These are phyloP conservation scores for Podosphaera xanthii DNA, from an alignment of 2,329 filamentous ascomycete species.

Conservation along the genomic window DNA sequence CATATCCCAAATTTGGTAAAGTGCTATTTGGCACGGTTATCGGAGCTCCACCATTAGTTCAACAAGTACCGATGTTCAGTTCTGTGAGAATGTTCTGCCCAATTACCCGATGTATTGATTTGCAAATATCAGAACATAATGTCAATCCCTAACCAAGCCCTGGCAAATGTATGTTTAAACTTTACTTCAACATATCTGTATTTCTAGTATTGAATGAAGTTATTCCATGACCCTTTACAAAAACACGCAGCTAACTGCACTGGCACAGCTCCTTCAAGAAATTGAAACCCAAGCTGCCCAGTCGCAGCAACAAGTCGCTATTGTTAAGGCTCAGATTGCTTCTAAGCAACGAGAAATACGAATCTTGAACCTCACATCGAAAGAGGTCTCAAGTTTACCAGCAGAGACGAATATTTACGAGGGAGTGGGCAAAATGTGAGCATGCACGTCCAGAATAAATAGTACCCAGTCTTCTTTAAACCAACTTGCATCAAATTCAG, in stretches of 20 bases:
- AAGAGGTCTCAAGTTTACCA: constrained; percentile 58
- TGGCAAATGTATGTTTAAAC: not conserved
- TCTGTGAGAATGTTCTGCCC: no score
- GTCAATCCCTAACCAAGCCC: constrained; percentile 1
- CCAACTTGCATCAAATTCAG: not conserved
- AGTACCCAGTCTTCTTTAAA: not conserved
- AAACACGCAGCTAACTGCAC: not conserved
- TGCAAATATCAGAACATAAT: not conserved
- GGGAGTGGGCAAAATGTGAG: constrained; percentile 90
- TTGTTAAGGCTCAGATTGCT: constrained; percentile 65
- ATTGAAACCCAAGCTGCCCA: constrained; percentile 76
- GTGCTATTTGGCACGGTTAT: no score
- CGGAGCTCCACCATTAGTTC: no score
- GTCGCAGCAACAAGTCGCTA: constrained; percentile 76
- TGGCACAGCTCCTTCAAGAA: constrained; percentile 60
- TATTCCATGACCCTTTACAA: no score
- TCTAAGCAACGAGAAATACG: constrained; percentile 75
- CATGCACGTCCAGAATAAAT: not conserved
- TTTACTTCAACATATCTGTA: no score
- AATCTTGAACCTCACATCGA: constrained; percentile 66
- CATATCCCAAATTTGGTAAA: no score
- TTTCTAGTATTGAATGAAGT: no score
- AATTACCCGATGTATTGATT: no score
- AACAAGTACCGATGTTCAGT: no score
- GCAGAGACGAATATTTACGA: constrained; percentile 67